phyloP scores from a whole-genome alignment of 176 grass and related monocot genomes.

The Tillandsia fasciculata region DNA sequence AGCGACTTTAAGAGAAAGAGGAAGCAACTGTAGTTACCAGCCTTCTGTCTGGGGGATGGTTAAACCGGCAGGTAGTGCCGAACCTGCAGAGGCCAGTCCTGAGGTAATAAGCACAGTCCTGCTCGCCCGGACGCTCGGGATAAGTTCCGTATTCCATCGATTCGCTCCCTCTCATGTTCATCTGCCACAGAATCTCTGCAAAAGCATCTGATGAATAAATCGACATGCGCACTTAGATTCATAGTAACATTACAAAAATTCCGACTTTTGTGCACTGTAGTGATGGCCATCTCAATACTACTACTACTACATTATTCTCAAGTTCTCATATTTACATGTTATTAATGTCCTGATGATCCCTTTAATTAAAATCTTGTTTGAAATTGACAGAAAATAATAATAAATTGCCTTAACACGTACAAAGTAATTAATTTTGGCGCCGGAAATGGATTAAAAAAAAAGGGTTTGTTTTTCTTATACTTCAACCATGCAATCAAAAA shows the following conservation, averaged over 20 bases:
- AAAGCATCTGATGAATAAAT: neutral
- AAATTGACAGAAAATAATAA: no score
- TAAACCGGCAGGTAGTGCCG: conserved; percentile 85
- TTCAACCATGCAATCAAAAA: no score
- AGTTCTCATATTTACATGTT: neutral
- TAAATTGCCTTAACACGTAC: no score
- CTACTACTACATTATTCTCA: neutral
- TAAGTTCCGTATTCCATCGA: conserved; percentile 43
- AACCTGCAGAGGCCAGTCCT: conserved; percentile 98
- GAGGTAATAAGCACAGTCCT: conserved; percentile 94
- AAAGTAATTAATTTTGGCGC: no score
- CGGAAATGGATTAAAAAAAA: no score
- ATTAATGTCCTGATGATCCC: neutral
- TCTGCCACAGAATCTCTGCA: conserved; percentile 88
- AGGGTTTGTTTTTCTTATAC: no score
- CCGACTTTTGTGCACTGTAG: neutral
- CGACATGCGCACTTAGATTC: neutral
- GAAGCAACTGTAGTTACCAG: conserved; percentile 41
- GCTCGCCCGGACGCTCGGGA: conserved; percentile 75
- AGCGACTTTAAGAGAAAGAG: neutral
- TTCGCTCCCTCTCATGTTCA: conserved; percentile 44
- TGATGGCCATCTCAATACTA: neutral
- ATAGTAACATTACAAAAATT: conserved; percentile 7
- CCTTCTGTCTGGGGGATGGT: conserved; percentile 86
- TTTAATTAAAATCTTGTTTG: neutral